These are phyloP conservation scores for Cyclotella cryptica DNA, from an alignment of 108 stramenopile genomes.

Conservation along the genomic window DNA sequence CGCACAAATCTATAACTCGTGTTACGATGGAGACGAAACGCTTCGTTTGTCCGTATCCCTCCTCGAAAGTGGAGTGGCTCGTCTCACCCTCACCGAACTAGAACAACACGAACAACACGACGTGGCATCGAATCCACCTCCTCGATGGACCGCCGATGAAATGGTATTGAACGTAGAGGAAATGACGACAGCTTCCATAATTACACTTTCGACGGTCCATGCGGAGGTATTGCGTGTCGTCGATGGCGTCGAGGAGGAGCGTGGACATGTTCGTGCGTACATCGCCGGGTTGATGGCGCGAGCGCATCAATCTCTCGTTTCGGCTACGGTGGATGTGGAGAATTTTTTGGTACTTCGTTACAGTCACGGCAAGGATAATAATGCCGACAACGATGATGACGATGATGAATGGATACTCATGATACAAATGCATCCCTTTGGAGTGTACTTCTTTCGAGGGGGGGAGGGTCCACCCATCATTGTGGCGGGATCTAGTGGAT, in stretches of 20 bases:
- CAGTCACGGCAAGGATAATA: constrained; percentile 21
- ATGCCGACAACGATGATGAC: too few relatives aligned
- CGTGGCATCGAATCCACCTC: too few relatives aligned
- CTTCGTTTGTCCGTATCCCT: constrained; percentile 72
- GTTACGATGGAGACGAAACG: constrained; percentile 43
- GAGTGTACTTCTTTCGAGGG: constrained; percentile 71
- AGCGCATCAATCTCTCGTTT: neutral
- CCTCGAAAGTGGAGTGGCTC: constrained; percentile 78
- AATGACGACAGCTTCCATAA: constrained; percentile 58
- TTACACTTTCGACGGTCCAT: constrained; percentile 37
- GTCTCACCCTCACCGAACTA: constrained; percentile 80
- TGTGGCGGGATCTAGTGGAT: constrained; percentile 62
- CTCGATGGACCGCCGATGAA: constrained; percentile 87
- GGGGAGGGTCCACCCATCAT: constrained; percentile 62
- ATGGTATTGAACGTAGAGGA: constrained; percentile 81
- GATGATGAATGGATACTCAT: constrained; percentile 62
- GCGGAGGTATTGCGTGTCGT: constrained; percentile 3
- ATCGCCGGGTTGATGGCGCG: neutral
- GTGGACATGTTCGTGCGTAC: neutral
- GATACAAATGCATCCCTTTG: constrained; percentile 75
- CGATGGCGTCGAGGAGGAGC: neutral
- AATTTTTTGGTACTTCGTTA: constrained; percentile 51
- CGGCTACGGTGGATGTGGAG: neutral
- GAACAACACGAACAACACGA: too few relatives aligned
- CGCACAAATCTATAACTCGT: constrained; percentile 33